Evolutionary conservation across 192 early-diverging fungal species (phyloP).

Genomic region (Coemansia reversa): DNA sequence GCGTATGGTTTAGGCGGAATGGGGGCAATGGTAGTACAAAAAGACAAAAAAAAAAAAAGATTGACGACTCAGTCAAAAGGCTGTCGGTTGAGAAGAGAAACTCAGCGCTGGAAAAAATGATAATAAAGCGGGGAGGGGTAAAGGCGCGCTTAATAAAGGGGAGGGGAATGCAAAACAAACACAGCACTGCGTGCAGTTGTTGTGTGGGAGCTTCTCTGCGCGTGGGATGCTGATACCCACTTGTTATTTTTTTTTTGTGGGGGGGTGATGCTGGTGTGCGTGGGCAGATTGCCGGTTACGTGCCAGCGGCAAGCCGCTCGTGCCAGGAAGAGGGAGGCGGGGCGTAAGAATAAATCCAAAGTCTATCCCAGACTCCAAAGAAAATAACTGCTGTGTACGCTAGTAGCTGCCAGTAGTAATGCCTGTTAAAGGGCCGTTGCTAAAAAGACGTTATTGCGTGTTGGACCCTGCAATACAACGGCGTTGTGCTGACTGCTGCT

Average conservation of each 20-base stretch:
- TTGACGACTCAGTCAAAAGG: no score
- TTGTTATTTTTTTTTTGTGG: not conserved
- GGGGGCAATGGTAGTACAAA: constrained; percentile 5
- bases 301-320: not conserved
- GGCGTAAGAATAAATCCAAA: no score
- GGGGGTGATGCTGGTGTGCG: not conserved
- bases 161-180: no score
- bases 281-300: constrained; percentile 6
- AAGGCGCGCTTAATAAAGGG: not conserved
- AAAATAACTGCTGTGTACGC: no score
- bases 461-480: no score
- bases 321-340: no score
- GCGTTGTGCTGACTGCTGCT: not conserved
- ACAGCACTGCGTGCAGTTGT: not conserved
- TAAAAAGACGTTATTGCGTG: no score
- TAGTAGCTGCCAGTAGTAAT: no score
- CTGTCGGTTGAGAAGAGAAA: no score
- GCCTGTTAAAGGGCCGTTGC: no score
- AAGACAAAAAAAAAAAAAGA: constrained; percentile 5
- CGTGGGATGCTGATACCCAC: constrained; percentile 5
- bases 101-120: not conserved
- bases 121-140: constrained; percentile 11
- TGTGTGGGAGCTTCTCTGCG: constrained; percentile 9
- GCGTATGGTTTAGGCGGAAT: not conserved
- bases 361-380: no score